A percentile compares a stretch with the other conserved stretches of the same genome.
These are phyloP conservation scores for Infundibulicybe gibba DNA, from an alignment of 768 basidiomycete genomes.

Conservation along the genomic window DNA sequence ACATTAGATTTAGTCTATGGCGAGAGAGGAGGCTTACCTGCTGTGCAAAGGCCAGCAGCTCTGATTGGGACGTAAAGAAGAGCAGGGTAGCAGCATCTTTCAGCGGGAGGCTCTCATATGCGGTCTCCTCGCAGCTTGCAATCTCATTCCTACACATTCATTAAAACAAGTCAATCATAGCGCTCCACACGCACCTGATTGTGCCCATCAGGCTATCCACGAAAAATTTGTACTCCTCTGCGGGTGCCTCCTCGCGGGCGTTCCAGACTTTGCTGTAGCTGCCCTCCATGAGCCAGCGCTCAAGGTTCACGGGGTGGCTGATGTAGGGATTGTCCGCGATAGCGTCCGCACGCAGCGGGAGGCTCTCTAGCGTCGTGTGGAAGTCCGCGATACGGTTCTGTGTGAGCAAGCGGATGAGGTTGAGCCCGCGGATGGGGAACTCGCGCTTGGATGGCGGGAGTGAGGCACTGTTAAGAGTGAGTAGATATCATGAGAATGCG, in stretches of 20 bases:
- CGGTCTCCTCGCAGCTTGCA: conserved; percentile 92
- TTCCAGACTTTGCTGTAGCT: conserved; percentile 98
- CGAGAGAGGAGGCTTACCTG: conserved; percentile 38
- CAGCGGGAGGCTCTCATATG: conserved; percentile 88
- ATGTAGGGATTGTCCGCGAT: conserved; percentile 71
- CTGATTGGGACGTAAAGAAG: conserved; percentile 84
- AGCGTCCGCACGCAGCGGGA: conserved; percentile 66
- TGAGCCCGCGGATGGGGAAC: conserved; percentile 85
- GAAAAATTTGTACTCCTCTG: conserved; percentile 94
- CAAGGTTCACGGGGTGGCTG: conserved; percentile 85
- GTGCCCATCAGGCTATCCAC: conserved; percentile 93
- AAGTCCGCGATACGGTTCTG: conserved; percentile 97
- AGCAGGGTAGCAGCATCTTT: conserved; percentile 88
- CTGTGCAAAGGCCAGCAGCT: conserved; percentile 79
- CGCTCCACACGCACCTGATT: conserved; percentile 59
- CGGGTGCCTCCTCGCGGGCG: conserved; percentile 87
- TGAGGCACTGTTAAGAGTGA: conserved; percentile 40
- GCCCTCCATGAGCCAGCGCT: conserved; percentile 98
- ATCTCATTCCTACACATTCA: conserved; percentile 77
- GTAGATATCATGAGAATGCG: conserved; percentile 1
- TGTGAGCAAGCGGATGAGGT: conserved; percentile 91
- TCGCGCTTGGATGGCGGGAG: conserved; percentile 86
- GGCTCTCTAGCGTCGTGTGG: conserved; percentile 92
- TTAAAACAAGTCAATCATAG: background rate
- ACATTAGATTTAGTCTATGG: conserved; percentile 6